Conservation (phyloP, 257 asterid species). For the Penstemon newberryi region DNA sequence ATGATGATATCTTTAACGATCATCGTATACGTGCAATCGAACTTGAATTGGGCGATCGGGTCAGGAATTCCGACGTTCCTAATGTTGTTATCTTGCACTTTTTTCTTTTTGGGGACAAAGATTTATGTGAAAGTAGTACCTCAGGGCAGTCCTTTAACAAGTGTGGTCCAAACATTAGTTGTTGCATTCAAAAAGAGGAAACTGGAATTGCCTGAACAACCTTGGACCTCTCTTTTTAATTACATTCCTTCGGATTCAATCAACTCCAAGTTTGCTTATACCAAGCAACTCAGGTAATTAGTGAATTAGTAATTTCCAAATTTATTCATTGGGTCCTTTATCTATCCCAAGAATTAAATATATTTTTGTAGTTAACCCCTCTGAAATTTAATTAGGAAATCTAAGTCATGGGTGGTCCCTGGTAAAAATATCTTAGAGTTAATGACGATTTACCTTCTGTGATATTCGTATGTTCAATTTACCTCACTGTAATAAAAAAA, state of each 20-base stretch:
- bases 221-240: conserved; percentile 37
- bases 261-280: conserved; percentile 42
- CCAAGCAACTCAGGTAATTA: conserved; percentile 37
- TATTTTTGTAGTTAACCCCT: no score
- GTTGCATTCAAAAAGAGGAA: conserved; percentile 50
- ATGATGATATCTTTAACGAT: conserved; percentile 47
- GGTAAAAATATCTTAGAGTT: no score
- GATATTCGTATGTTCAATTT: no score
- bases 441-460: no score
- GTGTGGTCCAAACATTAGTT: conserved; percentile 35
- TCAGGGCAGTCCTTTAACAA: conserved; percentile 49
- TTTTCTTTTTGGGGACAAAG: conserved; percentile 46
- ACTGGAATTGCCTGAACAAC: conserved; percentile 36
- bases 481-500: no score
- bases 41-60: conserved; percentile 47
- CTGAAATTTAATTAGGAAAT: no score
- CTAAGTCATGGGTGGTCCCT: no score
- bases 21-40: conserved; percentile 50
- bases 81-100: conserved; percentile 43
- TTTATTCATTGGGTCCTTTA: no score
- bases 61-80: conserved; percentile 46
- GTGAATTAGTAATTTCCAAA: background rate
- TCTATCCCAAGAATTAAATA: no score
- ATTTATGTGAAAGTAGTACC: conserved; percentile 43
- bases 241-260: conserved; percentile 31